Evolutionary conservation across 2,329 filamentous ascomycete species (phyloP).

Genomic region (Scopulariopsis brevicaulis): DNA sequence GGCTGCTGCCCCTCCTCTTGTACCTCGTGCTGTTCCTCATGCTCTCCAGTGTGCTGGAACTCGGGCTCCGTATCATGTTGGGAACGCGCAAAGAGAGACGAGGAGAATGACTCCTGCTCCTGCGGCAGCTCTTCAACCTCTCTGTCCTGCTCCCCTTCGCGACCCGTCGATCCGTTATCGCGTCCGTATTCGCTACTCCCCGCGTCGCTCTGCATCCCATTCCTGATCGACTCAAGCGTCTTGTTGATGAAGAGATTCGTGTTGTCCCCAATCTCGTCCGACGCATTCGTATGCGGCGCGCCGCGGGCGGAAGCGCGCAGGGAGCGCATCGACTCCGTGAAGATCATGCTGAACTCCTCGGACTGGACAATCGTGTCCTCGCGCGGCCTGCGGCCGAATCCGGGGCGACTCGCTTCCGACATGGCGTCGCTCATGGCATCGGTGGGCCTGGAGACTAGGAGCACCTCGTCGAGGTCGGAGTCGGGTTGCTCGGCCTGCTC

Average conservation of each 20-base stretch:
- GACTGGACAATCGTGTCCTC: conserved; percentile 33
- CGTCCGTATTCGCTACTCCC: not conserved
- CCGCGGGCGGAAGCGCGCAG: conserved; percentile 26
- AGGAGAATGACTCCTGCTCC: not conserved
- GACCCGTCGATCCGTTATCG: not conserved
- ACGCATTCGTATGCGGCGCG: conserved; percentile 12
- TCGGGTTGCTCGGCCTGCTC: not conserved
- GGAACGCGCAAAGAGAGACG: not conserved
- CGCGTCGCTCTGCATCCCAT: conserved; percentile 13
- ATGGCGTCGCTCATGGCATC: not conserved
- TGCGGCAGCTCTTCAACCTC: not conserved
- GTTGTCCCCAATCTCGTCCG: conserved; percentile 39
- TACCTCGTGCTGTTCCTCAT: not conserved
- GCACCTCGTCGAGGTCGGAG: not conserved
- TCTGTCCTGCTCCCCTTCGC: not conserved
- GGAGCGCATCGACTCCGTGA: conserved; percentile 40
- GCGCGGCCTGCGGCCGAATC: not conserved
- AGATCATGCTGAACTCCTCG: conserved; percentile 50
- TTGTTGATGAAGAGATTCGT: conserved; percentile 46
- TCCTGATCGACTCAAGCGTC: conserved; percentile 37
- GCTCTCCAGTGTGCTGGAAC: not conserved
- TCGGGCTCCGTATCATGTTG: not conserved
- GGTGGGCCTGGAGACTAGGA: not conserved
- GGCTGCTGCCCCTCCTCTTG: not conserved
- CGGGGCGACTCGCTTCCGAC: not conserved